These are phyloP conservation scores for Globisporangium canariense DNA, from an alignment of 352 stramenopile genomes.

Conservation along the genomic window DNA sequence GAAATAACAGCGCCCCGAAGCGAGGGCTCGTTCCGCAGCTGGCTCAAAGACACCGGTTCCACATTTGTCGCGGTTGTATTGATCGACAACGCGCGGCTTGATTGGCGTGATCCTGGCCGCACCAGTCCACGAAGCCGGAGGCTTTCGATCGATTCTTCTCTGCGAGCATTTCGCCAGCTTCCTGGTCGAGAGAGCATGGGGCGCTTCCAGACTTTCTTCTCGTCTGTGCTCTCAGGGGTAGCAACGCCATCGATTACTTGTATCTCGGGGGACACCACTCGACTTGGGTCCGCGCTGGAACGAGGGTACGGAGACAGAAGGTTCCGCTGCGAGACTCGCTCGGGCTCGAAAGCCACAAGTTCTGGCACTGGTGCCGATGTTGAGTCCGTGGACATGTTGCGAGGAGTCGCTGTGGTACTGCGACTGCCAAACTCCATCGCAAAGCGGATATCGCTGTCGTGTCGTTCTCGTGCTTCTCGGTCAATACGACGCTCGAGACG, in stretches of 20 bases:
- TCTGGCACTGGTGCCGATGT: conserved; percentile 5
- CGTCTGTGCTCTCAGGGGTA: conserved; percentile 24
- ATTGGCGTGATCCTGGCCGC: conserved; percentile 25
- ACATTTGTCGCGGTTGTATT: conserved; percentile 18
- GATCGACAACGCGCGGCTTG: conserved; percentile 29
- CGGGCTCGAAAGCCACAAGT: conserved; percentile 50
- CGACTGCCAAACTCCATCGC: conserved; percentile 23
- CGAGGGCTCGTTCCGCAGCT: conserved; percentile 24
- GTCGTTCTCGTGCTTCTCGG: conserved; percentile 40
- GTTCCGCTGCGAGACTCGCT: conserved; percentile 63
- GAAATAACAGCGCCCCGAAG: background rate
- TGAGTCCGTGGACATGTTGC: conserved; percentile 6
- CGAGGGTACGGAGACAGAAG: conserved; percentile 25
- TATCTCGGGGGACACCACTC: conserved; percentile 1
- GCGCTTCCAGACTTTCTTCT: conserved; percentile 35
- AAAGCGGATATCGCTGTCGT: conserved; percentile 44
- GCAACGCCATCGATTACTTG: conserved; percentile 21
- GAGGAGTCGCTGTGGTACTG: conserved; percentile 12
- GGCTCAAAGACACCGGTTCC: conserved; percentile 23
- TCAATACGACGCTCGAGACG: conserved; percentile 49
- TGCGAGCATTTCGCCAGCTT: conserved; percentile 51
- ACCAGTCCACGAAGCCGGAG: conserved; percentile 32
- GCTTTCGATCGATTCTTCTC: conserved; percentile 34
- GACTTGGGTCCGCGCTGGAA: background rate
- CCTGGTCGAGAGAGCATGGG: conserved; percentile 28